A percentile compares a stretch with the other conserved stretches of the same genome.
Evolutionary conservation across 2,329 filamentous ascomycete genomes (phyloP).

Genomic region (Lasiodiplodia sp.): DNA sequence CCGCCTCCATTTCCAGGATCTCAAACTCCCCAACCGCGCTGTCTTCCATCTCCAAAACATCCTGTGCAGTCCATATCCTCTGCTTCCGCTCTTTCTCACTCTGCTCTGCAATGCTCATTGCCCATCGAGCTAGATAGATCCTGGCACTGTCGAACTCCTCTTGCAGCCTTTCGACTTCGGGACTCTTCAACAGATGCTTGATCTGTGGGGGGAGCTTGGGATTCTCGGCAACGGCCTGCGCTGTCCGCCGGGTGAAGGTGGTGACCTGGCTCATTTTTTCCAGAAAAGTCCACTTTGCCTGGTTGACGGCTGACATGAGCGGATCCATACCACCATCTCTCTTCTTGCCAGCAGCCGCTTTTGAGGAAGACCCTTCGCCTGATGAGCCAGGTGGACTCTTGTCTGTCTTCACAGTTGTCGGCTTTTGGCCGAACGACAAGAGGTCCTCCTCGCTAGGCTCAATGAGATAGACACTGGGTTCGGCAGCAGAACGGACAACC

Average conservation of each 20-base stretch:
- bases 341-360: constrained; percentile 34
- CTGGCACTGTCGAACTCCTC: constrained; percentile 97
- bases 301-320: constrained; percentile 90
- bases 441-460: constrained; percentile 88
- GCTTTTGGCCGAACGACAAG: constrained; percentile 75
- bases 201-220: constrained; percentile 90
- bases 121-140: constrained; percentile 94
- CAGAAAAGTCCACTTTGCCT: constrained; percentile 94
- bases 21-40: constrained; percentile 97
- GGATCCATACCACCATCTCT: constrained; percentile 85
- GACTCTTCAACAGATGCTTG: constrained; percentile 81
- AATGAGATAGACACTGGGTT: constrained; percentile 89
- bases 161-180: constrained; percentile 92
- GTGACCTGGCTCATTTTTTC: constrained; percentile 98
- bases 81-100: constrained; percentile 86
- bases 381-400: constrained; percentile 32
- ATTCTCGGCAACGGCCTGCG: constrained; percentile 90
- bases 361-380: constrained; percentile 37
- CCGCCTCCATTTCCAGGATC: constrained; percentile 80
- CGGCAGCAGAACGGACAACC: constrained; percentile 83
- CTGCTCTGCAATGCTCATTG: constrained; percentile 98
- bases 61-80: constrained; percentile 90
- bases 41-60: constrained; percentile 92
- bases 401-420: constrained; percentile 52
- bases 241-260: constrained; percentile 90